These are phyloP conservation scores for Stevia rebaudiana DNA, from an alignment of 140 eudicot genomes.

Conservation along the genomic window DNA sequence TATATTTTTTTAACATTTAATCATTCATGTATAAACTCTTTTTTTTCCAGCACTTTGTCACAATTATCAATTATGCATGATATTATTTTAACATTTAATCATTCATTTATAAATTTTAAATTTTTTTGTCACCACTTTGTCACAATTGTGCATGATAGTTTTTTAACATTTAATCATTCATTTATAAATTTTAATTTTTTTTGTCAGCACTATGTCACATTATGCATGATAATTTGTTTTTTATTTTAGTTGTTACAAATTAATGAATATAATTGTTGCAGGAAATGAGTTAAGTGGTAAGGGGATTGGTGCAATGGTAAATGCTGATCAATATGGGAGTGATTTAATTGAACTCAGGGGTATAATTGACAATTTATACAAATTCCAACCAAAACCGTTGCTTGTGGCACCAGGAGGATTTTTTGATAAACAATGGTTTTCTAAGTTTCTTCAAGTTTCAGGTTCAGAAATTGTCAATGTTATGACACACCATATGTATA, in stretches of 20 bases:
- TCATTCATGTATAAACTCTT: no score
- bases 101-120: no score
- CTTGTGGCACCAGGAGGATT: conserved; percentile 95
- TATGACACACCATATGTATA: conserved; percentile 79
- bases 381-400: conserved; percentile 42
- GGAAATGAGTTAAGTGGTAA: conserved; percentile 92
- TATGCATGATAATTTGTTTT: not conserved
- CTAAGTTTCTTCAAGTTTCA: conserved; percentile 60
- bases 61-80: no score
- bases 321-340: conserved; percentile 66
- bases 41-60: no score
- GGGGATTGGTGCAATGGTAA: conserved; percentile 79
- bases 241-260: conserved; percentile 3
- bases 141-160: no score
- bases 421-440: conserved; percentile 66
- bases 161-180: no score
- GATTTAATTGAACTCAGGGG: conserved; percentile 52
- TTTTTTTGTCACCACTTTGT: no score
- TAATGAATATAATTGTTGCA: conserved; percentile 22
- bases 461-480: conserved; percentile 57
- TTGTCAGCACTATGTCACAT: not conserved
- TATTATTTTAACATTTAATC: no score
- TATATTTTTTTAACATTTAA: no score
- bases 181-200: not conserved
- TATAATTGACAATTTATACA: conserved; percentile 52